Evolutionary conservation across 2,329 filamentous ascomycete species (phyloP), one percentile per base, ranked within the genome.

Genomic region (Polychaeton citri): DNA sequence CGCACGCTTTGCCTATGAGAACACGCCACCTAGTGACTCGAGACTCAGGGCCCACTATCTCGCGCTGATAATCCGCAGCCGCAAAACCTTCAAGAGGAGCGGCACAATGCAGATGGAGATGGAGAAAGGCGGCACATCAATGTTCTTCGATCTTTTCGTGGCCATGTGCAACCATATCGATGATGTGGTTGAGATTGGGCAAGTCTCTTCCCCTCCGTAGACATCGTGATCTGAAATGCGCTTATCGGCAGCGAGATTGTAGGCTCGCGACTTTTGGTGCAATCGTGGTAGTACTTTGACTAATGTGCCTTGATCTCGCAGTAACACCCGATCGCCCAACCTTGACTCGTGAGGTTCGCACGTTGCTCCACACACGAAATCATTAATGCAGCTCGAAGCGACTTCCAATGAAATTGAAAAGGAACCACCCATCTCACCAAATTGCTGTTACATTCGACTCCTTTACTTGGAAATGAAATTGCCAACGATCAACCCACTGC

Each of bases 61-160:
- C 61, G 85, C 87, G 60, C 76, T 95, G 64, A 93, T 95, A 64
- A 94, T 95, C 70, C 81, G 87, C 69, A 88, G 83, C 72, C 84
- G 88, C 63, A 86, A 86, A 71, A 94, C 85, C 55, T 95, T 96
- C 65, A 95, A 94, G 79, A 79, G 82, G 65, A 94, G 86, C 69
- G 87, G 87, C 65, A 95, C 87, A 63, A 93, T 95, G 86, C 87
- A 95, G 74, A 80, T 82, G 68, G 87, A 95, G 70, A 95, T 96
- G 87, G 84, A 94, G 70, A 77, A 77, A 63, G 86, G 87, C 61
- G 86, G 72, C 65, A 52, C 51, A 38, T 87, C 87, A 72, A 72
- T 95, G 66, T 95, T 90, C 73, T 96, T 96, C 68, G 87, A 95
- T 72, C 71, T 96, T 63, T 96, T 95, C 63, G 87, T 95, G 59